Conservation (phyloP, 768 basidiomycete genomes). For the Trametopsis cervina region DNA sequence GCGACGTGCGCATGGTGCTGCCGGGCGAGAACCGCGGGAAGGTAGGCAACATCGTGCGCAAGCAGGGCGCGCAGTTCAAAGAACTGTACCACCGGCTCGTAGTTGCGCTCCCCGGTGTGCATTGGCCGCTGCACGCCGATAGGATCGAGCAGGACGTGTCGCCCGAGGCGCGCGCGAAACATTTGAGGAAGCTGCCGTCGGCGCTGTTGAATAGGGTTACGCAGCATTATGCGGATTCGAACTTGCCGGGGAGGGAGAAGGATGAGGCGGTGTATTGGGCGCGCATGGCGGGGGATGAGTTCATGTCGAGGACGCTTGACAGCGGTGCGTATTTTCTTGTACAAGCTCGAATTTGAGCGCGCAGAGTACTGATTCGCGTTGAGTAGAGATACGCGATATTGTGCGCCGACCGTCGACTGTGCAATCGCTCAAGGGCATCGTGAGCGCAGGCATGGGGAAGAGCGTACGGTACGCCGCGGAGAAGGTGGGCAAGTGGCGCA, state of each 20-base stretch:
- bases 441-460: constrained; percentile 76
- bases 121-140: constrained; percentile 49
- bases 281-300: constrained; percentile 58
- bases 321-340: constrained; percentile 39
- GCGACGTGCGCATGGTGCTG: constrained; percentile 90
- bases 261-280: constrained; percentile 77
- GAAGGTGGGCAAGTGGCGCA: constrained; percentile 87
- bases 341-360: neutral
- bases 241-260: constrained; percentile 37
- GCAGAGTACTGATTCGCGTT: neutral
- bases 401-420: constrained; percentile 79
- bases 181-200: constrained; percentile 73
- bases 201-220: constrained; percentile 54
- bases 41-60: constrained; percentile 86
- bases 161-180: constrained; percentile 60
- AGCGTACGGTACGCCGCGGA: constrained; percentile 65
- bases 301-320: constrained; percentile 44
- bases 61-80: constrained; percentile 77
- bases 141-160: constrained; percentile 70
- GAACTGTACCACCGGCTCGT: constrained; percentile 81
- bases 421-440: constrained; percentile 81
- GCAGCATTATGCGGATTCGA: constrained; percentile 36
- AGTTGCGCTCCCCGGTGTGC: constrained; percentile 72
- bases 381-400: constrained; percentile 65
- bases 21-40: constrained; percentile 94